A percentile compares a stretch with the other conserved stretches of the same genome.
phyloP scores from a whole-genome alignment of 2,329 filamentous ascomycete species.

The Fusarium sp. region DNA sequence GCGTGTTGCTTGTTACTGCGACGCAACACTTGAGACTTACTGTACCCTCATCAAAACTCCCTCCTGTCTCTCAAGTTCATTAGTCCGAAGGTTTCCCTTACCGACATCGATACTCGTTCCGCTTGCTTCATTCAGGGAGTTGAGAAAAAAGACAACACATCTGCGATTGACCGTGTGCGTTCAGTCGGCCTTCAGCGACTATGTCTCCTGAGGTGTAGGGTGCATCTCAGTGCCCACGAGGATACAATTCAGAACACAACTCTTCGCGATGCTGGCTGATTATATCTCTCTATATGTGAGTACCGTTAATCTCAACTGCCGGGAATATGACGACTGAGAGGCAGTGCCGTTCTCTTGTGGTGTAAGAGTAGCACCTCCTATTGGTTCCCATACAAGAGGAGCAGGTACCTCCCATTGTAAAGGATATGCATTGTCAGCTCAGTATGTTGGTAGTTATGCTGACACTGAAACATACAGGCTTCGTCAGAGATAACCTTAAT shows the following conservation, averaged over 20 bases:
- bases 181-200: no score
- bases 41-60: no score
- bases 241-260: neutral
- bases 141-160: no score
- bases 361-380: neutral
- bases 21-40: neutral
- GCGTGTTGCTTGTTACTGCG: no score
- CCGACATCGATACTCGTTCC: neutral
- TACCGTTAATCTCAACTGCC: neutral
- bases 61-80: neutral
- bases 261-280: no score
- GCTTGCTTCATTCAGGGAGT: accelerated
- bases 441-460: neutral
- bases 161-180: accelerated
- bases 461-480: neutral
- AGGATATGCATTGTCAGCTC: neutral
- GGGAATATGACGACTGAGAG: neutral
- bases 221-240: neutral
- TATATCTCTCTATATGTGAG: neutral
- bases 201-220: no score
- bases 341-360: neutral
- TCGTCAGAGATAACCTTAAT: conserved; percentile 20
- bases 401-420: neutral
- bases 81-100: neutral
- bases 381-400: neutral